These are phyloP conservation scores for Candida sakaeoensis DNA, from an alignment of 805 yeast species.

Conservation along the genomic window DNA sequence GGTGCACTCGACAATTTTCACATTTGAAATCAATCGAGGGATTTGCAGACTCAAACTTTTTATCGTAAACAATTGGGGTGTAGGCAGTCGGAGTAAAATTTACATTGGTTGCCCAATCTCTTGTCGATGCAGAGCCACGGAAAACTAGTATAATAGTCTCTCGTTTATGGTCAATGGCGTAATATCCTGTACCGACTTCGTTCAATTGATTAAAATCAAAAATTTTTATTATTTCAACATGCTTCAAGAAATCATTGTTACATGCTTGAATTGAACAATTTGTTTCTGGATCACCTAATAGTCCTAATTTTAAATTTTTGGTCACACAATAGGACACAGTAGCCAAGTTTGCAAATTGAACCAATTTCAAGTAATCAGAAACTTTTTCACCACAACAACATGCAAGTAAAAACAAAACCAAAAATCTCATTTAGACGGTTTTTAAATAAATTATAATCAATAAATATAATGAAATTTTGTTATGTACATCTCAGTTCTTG, in stretches of 20 bases:
- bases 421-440: conserved; percentile 2
- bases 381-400: neutral
- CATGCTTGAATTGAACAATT: conserved; percentile 27
- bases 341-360: conserved; percentile 31
- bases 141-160: conserved; percentile 48
- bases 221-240: conserved; percentile 35
- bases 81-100: conserved; percentile 45
- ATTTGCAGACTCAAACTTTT: conserved; percentile 9
- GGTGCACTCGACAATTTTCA: conserved; percentile 54
- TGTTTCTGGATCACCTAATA: conserved; percentile 17
- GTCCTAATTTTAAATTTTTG: conserved; percentile 24
- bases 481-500: conserved; percentile 37
- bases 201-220: conserved; percentile 41
- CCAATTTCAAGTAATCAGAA: conserved; percentile 20
- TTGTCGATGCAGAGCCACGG: conserved; percentile 59
- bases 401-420: conserved; percentile 2
- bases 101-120: conserved; percentile 64
- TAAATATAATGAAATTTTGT: conserved; percentile 3
- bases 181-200: conserved; percentile 51
- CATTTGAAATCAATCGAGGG: conserved; percentile 27
- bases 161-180: conserved; percentile 45
- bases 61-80: conserved; percentile 28
- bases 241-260: conserved; percentile 13
- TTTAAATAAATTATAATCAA: neutral
- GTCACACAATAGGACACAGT: conserved; percentile 37